Percentiles rank a stretch among this genome's conserved stretches.
These are phyloP conservation scores for Elongisporangium undulatum DNA, from an alignment of 352 stramenopile species.

Conservation along the genomic window DNA sequence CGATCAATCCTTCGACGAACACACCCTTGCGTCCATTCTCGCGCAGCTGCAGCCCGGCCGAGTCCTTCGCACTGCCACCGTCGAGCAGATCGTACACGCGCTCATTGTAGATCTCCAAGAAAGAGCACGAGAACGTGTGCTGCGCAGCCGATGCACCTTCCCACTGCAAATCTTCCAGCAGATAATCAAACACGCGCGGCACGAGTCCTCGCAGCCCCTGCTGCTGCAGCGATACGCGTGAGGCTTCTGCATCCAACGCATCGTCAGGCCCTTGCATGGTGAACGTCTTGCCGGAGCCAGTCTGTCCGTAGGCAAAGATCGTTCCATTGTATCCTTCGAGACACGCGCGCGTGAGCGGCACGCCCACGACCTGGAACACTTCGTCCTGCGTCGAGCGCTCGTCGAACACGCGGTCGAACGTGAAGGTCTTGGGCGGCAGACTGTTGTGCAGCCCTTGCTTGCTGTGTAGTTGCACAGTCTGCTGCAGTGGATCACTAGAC, in stretches of 20 bases:
- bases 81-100: slow-evolving; percentile 91
- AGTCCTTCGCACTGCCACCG: slow-evolving; percentile 43
- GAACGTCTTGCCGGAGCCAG: slow-evolving; percentile 81
- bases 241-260: slow-evolving; percentile 42
- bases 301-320: slow-evolving; percentile 87
- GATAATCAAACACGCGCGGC: slow-evolving; percentile 76
- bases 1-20: slow-evolving; percentile 70
- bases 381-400: slow-evolving; percentile 89
- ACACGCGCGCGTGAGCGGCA: slow-evolving; percentile 77
- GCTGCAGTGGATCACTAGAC: slow-evolving; percentile 28
- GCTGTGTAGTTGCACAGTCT: slow-evolving; percentile 58
- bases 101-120: slow-evolving; percentile 96
- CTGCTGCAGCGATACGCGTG: slow-evolving; percentile 21
- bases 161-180: slow-evolving; percentile 54
- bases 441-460: slow-evolving; percentile 20
- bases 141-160: slow-evolving; percentile 27
- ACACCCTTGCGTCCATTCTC: slow-evolving; percentile 75
- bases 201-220: slow-evolving; percentile 57
- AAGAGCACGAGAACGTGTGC: slow-evolving; percentile 80
- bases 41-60: slow-evolving; percentile 52
- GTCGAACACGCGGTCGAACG: slow-evolving; percentile 90
- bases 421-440: slow-evolving; percentile 57
- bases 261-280: slow-evolving; percentile 82
- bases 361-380: slow-evolving; percentile 86
- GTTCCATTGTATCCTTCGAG: slow-evolving; percentile 84